Evolutionary conservation across 176 grass and related monocot genomes (phyloP), one percentile per base, ranked within the genome.

Genomic region (Cocos nucifera): DNA sequence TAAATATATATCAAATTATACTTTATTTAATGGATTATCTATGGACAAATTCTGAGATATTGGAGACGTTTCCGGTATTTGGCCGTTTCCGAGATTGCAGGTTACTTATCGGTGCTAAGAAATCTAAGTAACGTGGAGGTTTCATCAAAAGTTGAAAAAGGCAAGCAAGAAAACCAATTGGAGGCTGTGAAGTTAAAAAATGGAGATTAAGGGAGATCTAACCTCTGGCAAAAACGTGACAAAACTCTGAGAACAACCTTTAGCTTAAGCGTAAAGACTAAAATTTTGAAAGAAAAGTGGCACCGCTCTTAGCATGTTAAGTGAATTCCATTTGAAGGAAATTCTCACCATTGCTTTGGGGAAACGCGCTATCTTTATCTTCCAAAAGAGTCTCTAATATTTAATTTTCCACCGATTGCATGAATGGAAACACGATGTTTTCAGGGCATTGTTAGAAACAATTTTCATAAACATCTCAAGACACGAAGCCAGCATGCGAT

Each of bases 281-380:
- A 35, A 35, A 55, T 55, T n/a, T 55, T 55, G 53, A 55, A n/a
- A 22, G 53, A 55, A 54, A 54, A 54, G 51, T 54, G 51, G 18
- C 17, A 17, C 25, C 4, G 25, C 25, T 26, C 18, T 53, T 53
- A 53, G 17, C 18, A n/a, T 53, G 51, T n/a, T 54, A 54, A 54
- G 15, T 16, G 16, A 54, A 16, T 54, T 55, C 20, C 20, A 18
- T 2, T 55, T 55, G 1, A 6, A n/a, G 20, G 17, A 18, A 8
- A 55, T 55, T 55, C 20, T 20, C 17, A 16, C 53, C 10, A 22
- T 5, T 8, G 53, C 53, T 55, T 55, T 55, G 20, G 3, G 20
- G 32, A 35, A 19, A 18, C 26, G 4, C 23, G 1, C 4, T 0
- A 21, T n/a, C 17, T 55, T 21, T 55, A 55, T 20, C 53, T 55